These are phyloP conservation scores for Fusarium domesticum DNA, from an alignment of 2,329 filamentous ascomycete genomes.

Conservation along the genomic window DNA sequence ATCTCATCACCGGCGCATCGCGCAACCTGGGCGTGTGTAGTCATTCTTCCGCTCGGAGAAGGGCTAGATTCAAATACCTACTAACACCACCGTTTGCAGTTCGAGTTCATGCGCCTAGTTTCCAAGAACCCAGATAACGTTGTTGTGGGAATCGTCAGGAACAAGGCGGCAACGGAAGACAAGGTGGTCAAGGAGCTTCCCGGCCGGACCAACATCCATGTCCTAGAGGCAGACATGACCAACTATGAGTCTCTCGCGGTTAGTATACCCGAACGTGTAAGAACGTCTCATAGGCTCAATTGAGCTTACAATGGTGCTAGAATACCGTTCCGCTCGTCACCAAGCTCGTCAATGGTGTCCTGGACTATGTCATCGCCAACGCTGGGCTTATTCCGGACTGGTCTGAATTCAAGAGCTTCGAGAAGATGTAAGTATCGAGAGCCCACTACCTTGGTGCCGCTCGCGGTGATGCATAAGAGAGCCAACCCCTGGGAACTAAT, in stretches of 20 bases:
- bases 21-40: not conserved
- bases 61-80: not conserved
- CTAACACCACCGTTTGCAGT: constrained; percentile 3
- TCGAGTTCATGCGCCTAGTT: constrained; percentile 39
- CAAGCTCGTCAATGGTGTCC: constrained; percentile 35
- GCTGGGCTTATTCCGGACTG: constrained; percentile 37
- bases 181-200: constrained; percentile 34
- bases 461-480: too few species aligned
- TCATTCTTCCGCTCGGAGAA: too few species aligned
- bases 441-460: too few species aligned
- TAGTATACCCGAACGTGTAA: too few species aligned
- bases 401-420: constrained; percentile 16
- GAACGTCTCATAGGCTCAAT: too few species aligned
- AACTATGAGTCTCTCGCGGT: constrained; percentile 12
- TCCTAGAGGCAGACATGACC: constrained; percentile 7
- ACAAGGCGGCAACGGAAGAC: constrained; percentile 38
- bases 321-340: not conserved
- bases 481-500: constrained; percentile 15
- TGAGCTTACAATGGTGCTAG: not conserved
- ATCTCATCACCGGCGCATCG: not conserved
- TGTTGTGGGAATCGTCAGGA: constrained; percentile 43
- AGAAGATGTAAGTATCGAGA: constrained; percentile 1
- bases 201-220: constrained; percentile 13
- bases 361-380: constrained; percentile 55
- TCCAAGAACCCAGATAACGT: constrained; percentile 41